phyloP scores from a whole-genome alignment of 306 rosid genomes.

The Vigna reflexopilosa region DNA sequence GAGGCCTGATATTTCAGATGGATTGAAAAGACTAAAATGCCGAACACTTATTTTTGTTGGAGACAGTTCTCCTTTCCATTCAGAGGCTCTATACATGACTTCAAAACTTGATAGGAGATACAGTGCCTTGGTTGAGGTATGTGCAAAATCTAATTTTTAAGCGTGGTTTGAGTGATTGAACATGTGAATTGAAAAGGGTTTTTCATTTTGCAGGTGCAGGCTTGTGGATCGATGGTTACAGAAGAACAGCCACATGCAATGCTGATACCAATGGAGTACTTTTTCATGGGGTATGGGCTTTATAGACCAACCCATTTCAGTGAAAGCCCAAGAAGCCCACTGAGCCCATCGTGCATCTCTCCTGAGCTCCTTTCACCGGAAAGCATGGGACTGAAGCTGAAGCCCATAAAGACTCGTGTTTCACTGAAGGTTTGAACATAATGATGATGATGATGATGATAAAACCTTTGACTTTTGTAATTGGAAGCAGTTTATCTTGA shows the following conservation, averaged over 20 bases:
- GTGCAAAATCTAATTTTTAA: constrained; percentile 11
- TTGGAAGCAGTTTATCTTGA: constrained; percentile 31
- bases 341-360: constrained; percentile 93
- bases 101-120: constrained; percentile 86
- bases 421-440: constrained; percentile 54
- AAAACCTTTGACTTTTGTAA: constrained; percentile 40
- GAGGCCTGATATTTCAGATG: constrained; percentile 86
- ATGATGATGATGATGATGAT: no score
- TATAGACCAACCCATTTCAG: constrained; percentile 77
- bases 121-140: constrained; percentile 96
- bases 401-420: constrained; percentile 91
- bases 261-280: constrained; percentile 98
- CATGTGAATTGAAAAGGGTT: neutral
- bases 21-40: constrained; percentile 80
- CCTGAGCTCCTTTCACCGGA: constrained; percentile 99
- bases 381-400: constrained; percentile 98
- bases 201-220: constrained; percentile 74
- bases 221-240: constrained; percentile 99
- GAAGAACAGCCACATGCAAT: constrained; percentile 99
- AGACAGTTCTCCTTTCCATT: constrained; percentile 95
- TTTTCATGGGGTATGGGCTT: constrained; percentile 93
- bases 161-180: neutral
- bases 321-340: constrained; percentile 93
- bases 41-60: constrained; percentile 93
- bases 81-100: constrained; percentile 92